Evolutionary conservation across 2,329 filamentous ascomycete species (phyloP), one percentile per base, ranked within the genome.

Genomic region (Colletotrichum tofieldiae): DNA sequence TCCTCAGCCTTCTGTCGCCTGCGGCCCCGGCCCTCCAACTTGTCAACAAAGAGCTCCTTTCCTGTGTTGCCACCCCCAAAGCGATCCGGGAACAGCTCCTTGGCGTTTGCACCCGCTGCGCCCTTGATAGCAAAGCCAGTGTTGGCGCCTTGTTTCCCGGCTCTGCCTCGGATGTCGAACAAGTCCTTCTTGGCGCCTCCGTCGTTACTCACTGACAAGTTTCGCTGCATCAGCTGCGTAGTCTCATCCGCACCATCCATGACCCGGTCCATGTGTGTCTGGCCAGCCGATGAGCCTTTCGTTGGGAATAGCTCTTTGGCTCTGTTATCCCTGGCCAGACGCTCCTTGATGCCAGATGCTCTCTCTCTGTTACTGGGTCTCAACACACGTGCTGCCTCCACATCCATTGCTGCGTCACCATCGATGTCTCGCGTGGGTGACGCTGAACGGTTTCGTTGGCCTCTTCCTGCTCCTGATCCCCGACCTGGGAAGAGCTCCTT

Each of bases 1-100:
- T 95, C 93, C 76, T 94, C 92, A 0, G 93, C 93, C 78, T 86
- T 91, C 76, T 92, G 89, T 75, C 93, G 88, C 73, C 85, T 86
- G 71, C 86, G 85, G 18, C 88, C 86, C 73, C 90, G 85, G 2
- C 88, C 89, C 65, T 90, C 87, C 35, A 90, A 77, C 74, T 84
- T 90, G 71, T 90, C 88, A 1, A 87, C 86, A 77, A 94, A 93
- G 20, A 94, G 81, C 78, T 95, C 93, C 81, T 93, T 94, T 61
- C 89, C 90, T 2, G 87, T 82, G 77, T 94, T 93, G 75, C 75
- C 79, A 49, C 59, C 45, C 35, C 84, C 85, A 55, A 90, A 88
- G 75, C 90, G 92, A 20, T 86, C 86, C 0, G 93, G 93, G 76
- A 94, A 94, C 26, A 95, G 80, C 79, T 95, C 93, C 75, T 89